Conservation (phyloP, 148 eudicot species). For the Rhododendron kiyosumense region DNA sequence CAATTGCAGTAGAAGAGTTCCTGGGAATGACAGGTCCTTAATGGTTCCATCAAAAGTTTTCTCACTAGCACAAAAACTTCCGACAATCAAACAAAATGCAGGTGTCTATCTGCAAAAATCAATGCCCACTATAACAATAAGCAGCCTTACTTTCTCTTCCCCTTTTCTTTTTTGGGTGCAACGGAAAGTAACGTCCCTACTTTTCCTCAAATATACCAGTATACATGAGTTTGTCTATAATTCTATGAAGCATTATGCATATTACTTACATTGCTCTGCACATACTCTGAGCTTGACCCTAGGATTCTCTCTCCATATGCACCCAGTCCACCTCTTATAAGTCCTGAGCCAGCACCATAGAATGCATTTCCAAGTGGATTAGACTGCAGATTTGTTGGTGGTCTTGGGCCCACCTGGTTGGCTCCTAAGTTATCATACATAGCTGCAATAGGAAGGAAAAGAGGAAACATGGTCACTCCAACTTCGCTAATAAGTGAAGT, state of each 20-base stretch:
- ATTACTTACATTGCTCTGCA: constrained; percentile 81
- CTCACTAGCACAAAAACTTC: not conserved
- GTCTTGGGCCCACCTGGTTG: constrained; percentile 55
- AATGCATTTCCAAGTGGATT: constrained; percentile 75
- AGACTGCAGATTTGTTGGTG: constrained; percentile 45
- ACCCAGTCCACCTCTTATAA: constrained; percentile 77
- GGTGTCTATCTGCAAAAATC: not conserved
- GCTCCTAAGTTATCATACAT: constrained; percentile 76
- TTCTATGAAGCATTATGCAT: not conserved
- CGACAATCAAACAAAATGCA: too few species aligned
- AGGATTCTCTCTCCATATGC: constrained; percentile 89
- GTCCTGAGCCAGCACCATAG: constrained; percentile 69
- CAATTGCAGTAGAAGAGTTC: not conserved
- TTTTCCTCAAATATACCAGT: not conserved
- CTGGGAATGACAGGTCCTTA: not conserved
- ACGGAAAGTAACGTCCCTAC: not conserved
- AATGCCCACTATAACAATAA: not conserved
- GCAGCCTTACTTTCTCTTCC: not conserved
- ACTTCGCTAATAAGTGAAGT: not conserved
- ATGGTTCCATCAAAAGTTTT: not conserved
- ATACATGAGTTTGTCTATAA: not conserved
- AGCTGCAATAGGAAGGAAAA: constrained; percentile 18
- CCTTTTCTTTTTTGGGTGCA: not conserved
- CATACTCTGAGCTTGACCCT: constrained; percentile 91
- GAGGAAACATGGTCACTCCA: not conserved